Percentiles rank a stretch among this genome's conserved stretches.
phyloP scores from a whole-genome alignment of 805 yeast species.

The Henningerozyma blattae region DNA sequence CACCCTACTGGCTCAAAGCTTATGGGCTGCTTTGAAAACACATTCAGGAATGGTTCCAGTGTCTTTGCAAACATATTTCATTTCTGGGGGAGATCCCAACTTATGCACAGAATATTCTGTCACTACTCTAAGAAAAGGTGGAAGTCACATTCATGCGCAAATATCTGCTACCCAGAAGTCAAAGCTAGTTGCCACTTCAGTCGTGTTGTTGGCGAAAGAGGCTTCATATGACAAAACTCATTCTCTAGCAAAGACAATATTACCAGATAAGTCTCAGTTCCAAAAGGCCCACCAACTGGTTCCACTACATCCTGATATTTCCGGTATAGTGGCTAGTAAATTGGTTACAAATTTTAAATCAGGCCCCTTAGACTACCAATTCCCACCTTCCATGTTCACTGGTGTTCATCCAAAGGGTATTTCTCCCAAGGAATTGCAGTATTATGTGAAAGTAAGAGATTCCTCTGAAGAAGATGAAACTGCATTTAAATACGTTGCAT shows the following conservation, averaged over 20 bases:
- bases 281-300: conserved; percentile 13
- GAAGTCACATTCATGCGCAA: conserved; percentile 38
- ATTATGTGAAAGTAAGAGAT: conserved; percentile 15
- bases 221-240: conserved; percentile 3
- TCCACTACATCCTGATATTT: neutral
- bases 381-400: conserved; percentile 26
- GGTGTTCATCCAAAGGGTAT: no score
- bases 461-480: conserved; percentile 4
- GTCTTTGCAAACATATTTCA: conserved; percentile 51
- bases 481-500: conserved; percentile 39
- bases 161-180: conserved; percentile 46
- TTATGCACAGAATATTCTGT: conserved; percentile 44
- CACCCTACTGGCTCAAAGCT: conserved; percentile 51
- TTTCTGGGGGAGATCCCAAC: conserved; percentile 38
- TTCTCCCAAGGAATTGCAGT: conserved; percentile 12
- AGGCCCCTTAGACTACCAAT: conserved; percentile 25
- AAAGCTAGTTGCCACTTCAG: conserved; percentile 37
- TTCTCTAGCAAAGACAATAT: neutral
- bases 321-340: neutral
- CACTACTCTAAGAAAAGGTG: conserved; percentile 38
- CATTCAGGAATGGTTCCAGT: conserved; percentile 42
- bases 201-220: conserved; percentile 32
- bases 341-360: conserved; percentile 17
- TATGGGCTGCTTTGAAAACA: conserved; percentile 46
- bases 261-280: conserved; percentile 1